Evolutionary conservation across 257 asterid species (phyloP), one percentile per base, ranked within the genome.

Genomic region (Orobanche coerulescens): DNA sequence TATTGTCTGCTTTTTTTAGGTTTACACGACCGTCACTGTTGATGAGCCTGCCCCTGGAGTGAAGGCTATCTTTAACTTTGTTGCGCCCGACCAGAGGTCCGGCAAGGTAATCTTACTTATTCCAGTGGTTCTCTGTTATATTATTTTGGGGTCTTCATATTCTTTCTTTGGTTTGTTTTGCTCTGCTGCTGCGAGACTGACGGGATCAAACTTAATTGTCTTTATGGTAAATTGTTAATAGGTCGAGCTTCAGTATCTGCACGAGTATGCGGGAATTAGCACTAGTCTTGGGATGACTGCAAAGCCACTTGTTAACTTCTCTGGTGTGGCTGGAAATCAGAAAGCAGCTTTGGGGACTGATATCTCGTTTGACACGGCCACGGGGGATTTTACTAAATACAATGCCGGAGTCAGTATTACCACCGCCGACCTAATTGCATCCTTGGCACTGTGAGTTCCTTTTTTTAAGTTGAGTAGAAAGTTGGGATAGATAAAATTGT

Each of bases 21-120:
- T 92, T 40, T 78, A 52, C 82, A 74, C 94, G 0, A 88, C 96
- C 66, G 68, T 88, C 68, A 76, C 86, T 16, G 73, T 84, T 24
- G 95, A 92, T 55, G 97, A 88, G 65, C 86, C 95, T 68, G 95
- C 98, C 26, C 98, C 97, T 26, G 98, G 98, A 47, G 86, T 88
- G 80, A 92, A 84, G 88, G 85, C 98, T 7, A 81, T 86, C 66
- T 62, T 92, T 50, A 84, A 94, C 83, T 81, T 84, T 65, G 78
- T 77, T 52, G 82, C 85, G 72, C 98, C 95, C 15, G 95, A 88
- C 70, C 97, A 86, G 67, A 88, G 74, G 67, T 92, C 98, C 56
- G 97, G 91, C 73, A 92, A 92, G 97, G 98, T 88, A 73, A 57
- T 61, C 56, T 65, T 33, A n/a, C 69, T 58, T 30, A 3, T 30